Conservation (phyloP, 176 grass and related monocot genomes). For the Zoysia japonica region DNA sequence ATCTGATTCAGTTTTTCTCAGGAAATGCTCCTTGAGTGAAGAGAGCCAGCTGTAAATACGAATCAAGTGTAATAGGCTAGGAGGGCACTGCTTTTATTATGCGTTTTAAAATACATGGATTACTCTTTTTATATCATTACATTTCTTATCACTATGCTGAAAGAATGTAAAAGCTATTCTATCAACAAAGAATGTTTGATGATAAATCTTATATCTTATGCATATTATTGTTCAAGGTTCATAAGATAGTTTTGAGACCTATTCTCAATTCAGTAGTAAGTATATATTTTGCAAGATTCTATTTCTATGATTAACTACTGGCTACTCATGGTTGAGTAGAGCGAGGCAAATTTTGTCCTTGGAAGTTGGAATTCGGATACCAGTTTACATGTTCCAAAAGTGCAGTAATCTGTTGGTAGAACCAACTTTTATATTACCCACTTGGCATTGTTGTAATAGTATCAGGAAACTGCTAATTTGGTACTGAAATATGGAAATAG, state of each 20-base stretch:
- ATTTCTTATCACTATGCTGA: background rate
- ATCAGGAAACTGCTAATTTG: too few relatives aligned
- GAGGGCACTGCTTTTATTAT: background rate
- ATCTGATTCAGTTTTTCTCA: background rate
- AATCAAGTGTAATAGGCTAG: background rate
- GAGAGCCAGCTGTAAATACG: background rate
- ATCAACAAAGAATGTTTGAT: background rate
- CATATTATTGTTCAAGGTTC: background rate
- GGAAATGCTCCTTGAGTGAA: background rate
- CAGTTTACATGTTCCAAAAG: too few relatives aligned
- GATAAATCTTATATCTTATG: background rate
- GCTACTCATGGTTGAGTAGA: constrained; percentile 8
- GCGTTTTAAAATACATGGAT: background rate
- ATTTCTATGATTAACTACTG: background rate
- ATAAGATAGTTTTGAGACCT: background rate
- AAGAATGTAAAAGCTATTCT: background rate
- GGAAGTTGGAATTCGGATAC: background rate
- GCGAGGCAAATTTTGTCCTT: background rate
- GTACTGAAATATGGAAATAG: too few relatives aligned
- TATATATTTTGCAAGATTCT: background rate
- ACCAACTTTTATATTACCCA: too few relatives aligned
- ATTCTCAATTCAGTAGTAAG: background rate
- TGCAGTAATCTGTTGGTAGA: too few relatives aligned
- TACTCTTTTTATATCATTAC: background rate
- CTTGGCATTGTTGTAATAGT: too few relatives aligned